Evolutionary conservation across 768 basidiomycete genomes (phyloP).

Genomic region (Hortiboletus flavorubellus): DNA sequence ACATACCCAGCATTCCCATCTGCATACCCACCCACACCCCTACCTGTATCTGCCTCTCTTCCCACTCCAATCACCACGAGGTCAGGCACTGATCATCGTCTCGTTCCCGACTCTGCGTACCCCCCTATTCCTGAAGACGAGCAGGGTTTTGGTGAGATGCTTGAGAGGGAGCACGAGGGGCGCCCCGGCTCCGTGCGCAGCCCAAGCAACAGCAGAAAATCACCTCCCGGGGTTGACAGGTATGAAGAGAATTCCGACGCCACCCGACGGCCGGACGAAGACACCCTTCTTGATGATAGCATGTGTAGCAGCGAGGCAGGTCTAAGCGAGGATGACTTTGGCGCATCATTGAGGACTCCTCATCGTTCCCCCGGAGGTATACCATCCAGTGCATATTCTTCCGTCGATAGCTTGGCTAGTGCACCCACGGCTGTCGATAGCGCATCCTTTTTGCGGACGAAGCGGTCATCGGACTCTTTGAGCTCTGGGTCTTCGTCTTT

Average conservation of each 20-base stretch:
- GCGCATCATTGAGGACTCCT: slow-evolving; percentile 67
- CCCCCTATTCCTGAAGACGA: slow-evolving; percentile 39
- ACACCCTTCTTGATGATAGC: slow-evolving; percentile 22
- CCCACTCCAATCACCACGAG: slow-evolving; percentile 16
- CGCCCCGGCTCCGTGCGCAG: slow-evolving; percentile 55
- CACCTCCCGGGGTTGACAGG: slow-evolving; percentile 39
- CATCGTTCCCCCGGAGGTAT: slow-evolving; percentile 29
- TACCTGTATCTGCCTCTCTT: slow-evolving; percentile 38
- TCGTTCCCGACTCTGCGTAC: slow-evolving; percentile 15
- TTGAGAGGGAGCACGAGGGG: slow-evolving; percentile 60
- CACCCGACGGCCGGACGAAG: slow-evolving; percentile 15
- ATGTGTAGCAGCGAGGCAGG: slow-evolving; percentile 26
- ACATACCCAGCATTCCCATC: slow-evolving; percentile 73
- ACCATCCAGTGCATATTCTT: slow-evolving; percentile 22
- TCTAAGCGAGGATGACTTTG: slow-evolving; percentile 52
- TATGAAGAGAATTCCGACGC: slow-evolving; percentile 1
- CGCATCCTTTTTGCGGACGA: slow-evolving; percentile 37
- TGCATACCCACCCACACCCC: slow-evolving; percentile 71
- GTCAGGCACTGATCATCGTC: neutral
- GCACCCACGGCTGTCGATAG: slow-evolving; percentile 39
- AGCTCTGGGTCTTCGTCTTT: slow-evolving; percentile 36
- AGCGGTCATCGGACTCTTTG: slow-evolving; percentile 43
- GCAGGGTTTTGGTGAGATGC: slow-evolving; percentile 70
- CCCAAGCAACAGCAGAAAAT: slow-evolving; percentile 55
- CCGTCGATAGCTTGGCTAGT: slow-evolving; percentile 27